These are phyloP conservation scores for Clonostachys solani DNA, from an alignment of 2,329 filamentous ascomycete genomes.

Conservation along the genomic window DNA sequence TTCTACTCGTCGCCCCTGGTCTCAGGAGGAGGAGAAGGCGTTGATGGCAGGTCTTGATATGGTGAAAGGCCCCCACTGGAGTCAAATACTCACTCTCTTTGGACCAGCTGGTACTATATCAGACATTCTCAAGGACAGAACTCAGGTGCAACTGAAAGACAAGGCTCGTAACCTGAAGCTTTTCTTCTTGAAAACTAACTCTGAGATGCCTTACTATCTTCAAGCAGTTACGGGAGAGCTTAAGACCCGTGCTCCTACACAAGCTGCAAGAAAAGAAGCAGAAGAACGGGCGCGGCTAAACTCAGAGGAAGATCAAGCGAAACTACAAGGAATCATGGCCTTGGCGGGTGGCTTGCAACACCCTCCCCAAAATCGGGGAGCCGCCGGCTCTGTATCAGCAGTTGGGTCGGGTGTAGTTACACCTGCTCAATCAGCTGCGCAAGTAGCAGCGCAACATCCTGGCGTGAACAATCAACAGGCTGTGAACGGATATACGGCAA, in stretches of 20 bases:
- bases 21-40: slow-evolving; percentile 83
- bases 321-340: slow-evolving; percentile 56
- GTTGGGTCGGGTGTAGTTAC: slow-evolving; percentile 21
- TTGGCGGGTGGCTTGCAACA: slow-evolving; percentile 49
- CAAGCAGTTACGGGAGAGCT: slow-evolving; percentile 86
- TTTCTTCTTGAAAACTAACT: slow-evolving; percentile 87
- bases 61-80: slow-evolving; percentile 91
- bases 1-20: slow-evolving; percentile 75
- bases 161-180: slow-evolving; percentile 87
- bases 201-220: slow-evolving; percentile 84
- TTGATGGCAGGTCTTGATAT: slow-evolving; percentile 84
- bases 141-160: slow-evolving; percentile 89
- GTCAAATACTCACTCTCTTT: slow-evolving; percentile 82
- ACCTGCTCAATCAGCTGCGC: slow-evolving; percentile 23
- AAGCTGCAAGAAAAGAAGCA: slow-evolving; percentile 65
- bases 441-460: slow-evolving; percentile 10
- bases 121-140: slow-evolving; percentile 81
- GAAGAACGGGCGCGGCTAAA: slow-evolving; percentile 58
- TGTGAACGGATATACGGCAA: too few relatives aligned
- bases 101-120: slow-evolving; percentile 75
- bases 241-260: slow-evolving; percentile 76
- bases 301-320: slow-evolving; percentile 55
- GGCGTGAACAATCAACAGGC: too few relatives aligned
- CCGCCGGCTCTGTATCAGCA: slow-evolving; percentile 14
- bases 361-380: slow-evolving; percentile 17